A percentile compares a stretch with the other conserved stretches of the same genome.
Conservation (phyloP, 352 stramenopile genomes). For the Bremia lactucae region DNA sequence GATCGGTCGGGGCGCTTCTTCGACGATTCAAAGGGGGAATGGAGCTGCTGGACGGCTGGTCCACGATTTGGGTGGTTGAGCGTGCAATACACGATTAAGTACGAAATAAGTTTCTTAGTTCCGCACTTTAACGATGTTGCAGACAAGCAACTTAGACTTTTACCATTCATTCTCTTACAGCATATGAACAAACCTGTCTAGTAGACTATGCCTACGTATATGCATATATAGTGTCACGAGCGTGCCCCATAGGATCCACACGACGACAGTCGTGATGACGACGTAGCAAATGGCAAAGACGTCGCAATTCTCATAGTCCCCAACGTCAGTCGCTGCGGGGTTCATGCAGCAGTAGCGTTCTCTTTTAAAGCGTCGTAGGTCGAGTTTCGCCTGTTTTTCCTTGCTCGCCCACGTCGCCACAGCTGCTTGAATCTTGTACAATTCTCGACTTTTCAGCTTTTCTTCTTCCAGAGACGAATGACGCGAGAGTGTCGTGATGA, state of each 20-base stretch:
- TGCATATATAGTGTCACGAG: constrained; percentile 15
- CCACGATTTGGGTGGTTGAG: constrained; percentile 9
- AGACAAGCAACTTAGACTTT: no score
- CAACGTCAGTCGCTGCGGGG: constrained; percentile 20
- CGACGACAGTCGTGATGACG: constrained; percentile 32
- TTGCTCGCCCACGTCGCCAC: constrained; percentile 41
- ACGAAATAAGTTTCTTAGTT: no score
- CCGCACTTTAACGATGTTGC: no score
- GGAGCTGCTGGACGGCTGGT: not conserved
- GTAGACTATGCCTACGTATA: no score
- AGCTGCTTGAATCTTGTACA: constrained; percentile 40
- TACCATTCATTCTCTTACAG: no score
- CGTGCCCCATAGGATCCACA: constrained; percentile 33
- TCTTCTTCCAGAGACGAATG: constrained; percentile 45
- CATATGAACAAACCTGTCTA: no score
- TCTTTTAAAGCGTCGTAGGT: constrained; percentile 22
- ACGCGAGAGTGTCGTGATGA: constrained; percentile 25
- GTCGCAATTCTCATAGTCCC: constrained; percentile 36
- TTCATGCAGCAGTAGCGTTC: constrained; percentile 21
- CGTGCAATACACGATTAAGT: not conserved
- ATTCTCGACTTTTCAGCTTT: constrained; percentile 36
- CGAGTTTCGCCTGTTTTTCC: constrained; percentile 30
- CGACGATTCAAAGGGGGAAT: constrained; percentile 74
- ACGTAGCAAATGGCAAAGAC: constrained; percentile 35
- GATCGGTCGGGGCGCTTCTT: constrained; percentile 37